phyloP scores from a whole-genome alignment of 1,284 basidiomycete species.

The Puccinia hordei region DNA sequence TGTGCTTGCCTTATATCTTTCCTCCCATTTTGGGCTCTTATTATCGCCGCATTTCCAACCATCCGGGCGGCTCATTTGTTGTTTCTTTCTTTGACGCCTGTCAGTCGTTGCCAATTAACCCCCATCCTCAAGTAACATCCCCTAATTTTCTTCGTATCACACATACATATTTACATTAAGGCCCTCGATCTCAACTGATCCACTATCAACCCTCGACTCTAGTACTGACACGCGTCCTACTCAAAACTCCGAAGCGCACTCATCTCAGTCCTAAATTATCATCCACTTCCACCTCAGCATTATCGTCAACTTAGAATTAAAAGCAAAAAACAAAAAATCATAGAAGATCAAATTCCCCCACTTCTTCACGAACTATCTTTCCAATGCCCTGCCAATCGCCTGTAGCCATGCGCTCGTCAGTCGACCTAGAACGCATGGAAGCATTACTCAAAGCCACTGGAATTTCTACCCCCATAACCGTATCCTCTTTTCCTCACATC shows the following conservation, averaged over 20 bases:
- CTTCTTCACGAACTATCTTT: not conserved
- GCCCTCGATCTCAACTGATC: not conserved
- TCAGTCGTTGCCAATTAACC: not conserved
- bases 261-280: not conserved
- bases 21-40: not conserved
- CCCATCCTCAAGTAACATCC: not conserved
- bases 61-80: not conserved
- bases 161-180: not conserved
- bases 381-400: not conserved
- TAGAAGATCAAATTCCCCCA: not conserved
- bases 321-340: not conserved
- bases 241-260: not conserved
- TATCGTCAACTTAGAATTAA: not conserved
- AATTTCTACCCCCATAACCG: not conserved
- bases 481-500: not conserved
- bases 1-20: not conserved
- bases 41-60: not conserved
- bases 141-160: not conserved
- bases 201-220: not conserved
- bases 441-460: not conserved
- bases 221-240: not conserved
- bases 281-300: not conserved
- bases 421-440: conserved; percentile 4
- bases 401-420: not conserved
- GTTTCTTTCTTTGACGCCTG: conserved; percentile 17